Evolutionary conservation across 805 yeast genomes (phyloP), one percentile per base, ranked within the genome.

Genomic region (Wickerhamiella nectarea): DNA sequence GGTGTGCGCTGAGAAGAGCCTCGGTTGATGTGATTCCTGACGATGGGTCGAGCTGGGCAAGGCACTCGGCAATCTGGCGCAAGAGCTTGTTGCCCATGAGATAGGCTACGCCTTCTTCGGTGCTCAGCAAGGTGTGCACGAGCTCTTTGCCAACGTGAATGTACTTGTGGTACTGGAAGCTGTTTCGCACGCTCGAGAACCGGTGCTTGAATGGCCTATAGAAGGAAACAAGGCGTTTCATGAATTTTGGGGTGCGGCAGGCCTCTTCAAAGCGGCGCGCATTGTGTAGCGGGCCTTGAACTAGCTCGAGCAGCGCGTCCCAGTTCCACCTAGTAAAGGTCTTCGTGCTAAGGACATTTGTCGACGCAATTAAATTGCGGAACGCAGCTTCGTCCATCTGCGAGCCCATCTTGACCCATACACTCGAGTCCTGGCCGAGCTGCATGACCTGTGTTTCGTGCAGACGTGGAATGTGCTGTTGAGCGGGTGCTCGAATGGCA

Each of bases 151-250:
- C 97, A 3, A 81, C 78, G 41, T 67, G 70, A 10, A 82, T 71
- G 51, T 77, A 83, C 48, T 71, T 69, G 20, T 68, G 69, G 19
- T 78, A 70, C 45, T 69, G 72, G 6, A 36, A 34, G 1, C 76
- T 64, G 45, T 66, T 66, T 46, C 72, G 64, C 37, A 76, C 61
- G 21, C 66, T 63, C 6, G 81, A 67, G 59, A 86, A 89, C 44
- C 95, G 66, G 53, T 78, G 76, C 61, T 93, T 87, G 64, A 87
- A 80, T 0, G 99, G 98, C 43, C 97, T 68, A 57, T 77, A 89
- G 57, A 89, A 91, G 1, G 94, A 82, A 52, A 87, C 59, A 20
- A 91, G 58, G 45, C 95, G 65, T 56, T 89, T 87, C 57, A 87
- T 69, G 54, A 91, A 84, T 54, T 87, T 89, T 0, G 96, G 85